These are phyloP conservation scores for Achaetomium macrosporum DNA, from an alignment of 2,329 filamentous ascomycete species.

Conservation along the genomic window DNA sequence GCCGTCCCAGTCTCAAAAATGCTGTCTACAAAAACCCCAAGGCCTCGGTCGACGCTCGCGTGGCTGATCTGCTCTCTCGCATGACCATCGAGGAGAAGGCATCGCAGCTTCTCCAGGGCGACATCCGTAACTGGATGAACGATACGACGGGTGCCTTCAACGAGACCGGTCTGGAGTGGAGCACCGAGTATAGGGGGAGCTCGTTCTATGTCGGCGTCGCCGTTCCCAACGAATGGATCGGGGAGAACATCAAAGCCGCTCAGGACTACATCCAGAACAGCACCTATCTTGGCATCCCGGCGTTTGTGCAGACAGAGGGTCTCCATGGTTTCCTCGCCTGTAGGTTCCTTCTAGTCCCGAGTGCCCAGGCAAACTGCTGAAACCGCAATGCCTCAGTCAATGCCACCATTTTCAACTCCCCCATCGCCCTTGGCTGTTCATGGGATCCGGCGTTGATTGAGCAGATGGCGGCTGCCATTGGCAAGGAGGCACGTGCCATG, in stretches of 20 bases:
- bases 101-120: constrained; percentile 62
- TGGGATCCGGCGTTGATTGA: constrained; percentile 60
- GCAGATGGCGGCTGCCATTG: constrained; percentile 62
- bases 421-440: constrained; percentile 65
- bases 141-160: constrained; percentile 63
- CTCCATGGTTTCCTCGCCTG: constrained; percentile 65
- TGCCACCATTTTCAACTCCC: constrained; percentile 74
- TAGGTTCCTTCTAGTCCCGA: not conserved
- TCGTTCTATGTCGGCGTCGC: constrained; percentile 64
- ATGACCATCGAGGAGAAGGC: constrained; percentile 74
- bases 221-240: constrained; percentile 54
- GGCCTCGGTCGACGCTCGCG: constrained; percentile 56
- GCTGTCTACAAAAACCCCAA: constrained; percentile 57
- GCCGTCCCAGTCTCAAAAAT: constrained; percentile 15
- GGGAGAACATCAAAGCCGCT: constrained; percentile 55
- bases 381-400: constrained; percentile 35
- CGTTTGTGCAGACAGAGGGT: constrained; percentile 67
- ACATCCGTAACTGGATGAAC: constrained; percentile 69
- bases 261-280: constrained; percentile 65
- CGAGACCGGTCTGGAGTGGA: constrained; percentile 58
- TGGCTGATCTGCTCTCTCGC: constrained; percentile 60
- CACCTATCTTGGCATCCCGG: constrained; percentile 64
- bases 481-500: constrained; percentile 57
- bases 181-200: constrained; percentile 60
- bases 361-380: not conserved